Conservation (phyloP, 352 stramenopile species). For the Phytophthora capsici region DNA sequence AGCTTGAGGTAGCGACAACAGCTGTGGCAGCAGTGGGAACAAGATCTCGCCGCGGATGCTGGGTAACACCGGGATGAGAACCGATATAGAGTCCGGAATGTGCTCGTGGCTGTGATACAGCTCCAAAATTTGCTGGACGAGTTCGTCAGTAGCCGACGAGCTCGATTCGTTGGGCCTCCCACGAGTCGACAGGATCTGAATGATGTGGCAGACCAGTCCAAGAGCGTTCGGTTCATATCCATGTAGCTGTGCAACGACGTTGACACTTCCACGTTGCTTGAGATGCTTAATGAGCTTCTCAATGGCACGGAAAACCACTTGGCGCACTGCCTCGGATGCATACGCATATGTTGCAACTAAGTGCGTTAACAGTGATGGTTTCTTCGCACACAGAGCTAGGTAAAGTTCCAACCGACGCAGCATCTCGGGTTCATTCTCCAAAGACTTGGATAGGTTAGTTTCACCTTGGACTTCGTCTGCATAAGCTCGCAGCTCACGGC, state of each 20-base stretch:
- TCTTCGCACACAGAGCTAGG: slow-evolving; percentile 79
- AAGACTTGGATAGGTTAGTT: slow-evolving; percentile 40
- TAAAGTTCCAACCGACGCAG: slow-evolving; percentile 76
- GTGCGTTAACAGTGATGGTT: slow-evolving; percentile 63
- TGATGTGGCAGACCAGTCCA: slow-evolving; percentile 75
- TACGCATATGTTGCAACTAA: slow-evolving; percentile 69
- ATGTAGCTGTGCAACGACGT: slow-evolving; percentile 73
- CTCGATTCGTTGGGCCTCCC: slow-evolving; percentile 44
- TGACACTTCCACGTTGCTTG: slow-evolving; percentile 65
- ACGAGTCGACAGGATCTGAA: slow-evolving; percentile 72
- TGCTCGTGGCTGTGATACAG: slow-evolving; percentile 67
- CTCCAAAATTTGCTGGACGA: slow-evolving; percentile 68
- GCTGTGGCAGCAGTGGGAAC: slow-evolving; percentile 64
- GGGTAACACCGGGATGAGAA: slow-evolving; percentile 74
- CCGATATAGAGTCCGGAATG: slow-evolving; percentile 65
- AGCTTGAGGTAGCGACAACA: slow-evolving; percentile 60
- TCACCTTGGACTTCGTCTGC: slow-evolving; percentile 49
- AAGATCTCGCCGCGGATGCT: slow-evolving; percentile 61
- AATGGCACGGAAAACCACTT: slow-evolving; percentile 76
- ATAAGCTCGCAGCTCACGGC: slow-evolving; percentile 48
- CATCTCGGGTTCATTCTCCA: slow-evolving; percentile 62
- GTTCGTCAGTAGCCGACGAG: slow-evolving; percentile 42
- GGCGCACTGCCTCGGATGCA: slow-evolving; percentile 64
- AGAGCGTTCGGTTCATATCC: slow-evolving; percentile 67
- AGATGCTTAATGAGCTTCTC: slow-evolving; percentile 90